These are phyloP conservation scores for Trypanosoma boissoni DNA, from an alignment of 208 protist species.

Conservation along the genomic window DNA sequence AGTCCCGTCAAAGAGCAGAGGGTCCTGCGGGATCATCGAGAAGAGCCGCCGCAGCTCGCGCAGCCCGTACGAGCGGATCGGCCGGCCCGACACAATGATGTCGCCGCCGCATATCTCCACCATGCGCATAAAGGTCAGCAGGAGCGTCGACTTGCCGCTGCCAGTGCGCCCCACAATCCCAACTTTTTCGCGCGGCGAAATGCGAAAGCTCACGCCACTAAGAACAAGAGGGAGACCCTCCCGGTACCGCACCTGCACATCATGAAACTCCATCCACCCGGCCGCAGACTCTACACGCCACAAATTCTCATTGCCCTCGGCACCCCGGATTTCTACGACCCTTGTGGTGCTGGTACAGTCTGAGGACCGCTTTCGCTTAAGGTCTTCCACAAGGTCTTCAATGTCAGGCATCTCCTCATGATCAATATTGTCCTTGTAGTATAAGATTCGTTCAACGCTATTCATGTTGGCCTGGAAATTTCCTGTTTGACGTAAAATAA, in stretches of 20 bases:
- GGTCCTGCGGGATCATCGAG: slow-evolving; percentile 86
- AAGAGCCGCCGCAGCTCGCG: slow-evolving; percentile 59
- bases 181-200: slow-evolving; percentile 74
- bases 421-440: slow-evolving; percentile 56
- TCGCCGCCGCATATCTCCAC: slow-evolving; percentile 54
- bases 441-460: slow-evolving; percentile 56
- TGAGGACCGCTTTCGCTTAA: slow-evolving; percentile 3
- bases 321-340: slow-evolving; percentile 14
- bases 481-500: slow-evolving; percentile 25
- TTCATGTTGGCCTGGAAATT: slow-evolving; percentile 71
- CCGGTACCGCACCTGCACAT: slow-evolving; percentile 77
- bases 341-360: slow-evolving; percentile 15
- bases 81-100: slow-evolving; percentile 42
- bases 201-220: slow-evolving; percentile 40
- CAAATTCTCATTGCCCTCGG: neutral
- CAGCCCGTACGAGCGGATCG: slow-evolving; percentile 34
- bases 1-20: slow-evolving; percentile 77
- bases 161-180: slow-evolving; percentile 83
- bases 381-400: slow-evolving; percentile 22
- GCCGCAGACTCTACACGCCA: slow-evolving; percentile 6
- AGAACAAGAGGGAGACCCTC: slow-evolving; percentile 63
- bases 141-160: slow-evolving; percentile 82
- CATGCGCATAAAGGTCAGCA: slow-evolving; percentile 71
- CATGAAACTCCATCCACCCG: slow-evolving; percentile 50
- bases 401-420: slow-evolving; percentile 40